Evolutionary conservation across 306 rosid species (phyloP), one percentile per base, ranked within the genome.

Genomic region (Senna tora): DNA sequence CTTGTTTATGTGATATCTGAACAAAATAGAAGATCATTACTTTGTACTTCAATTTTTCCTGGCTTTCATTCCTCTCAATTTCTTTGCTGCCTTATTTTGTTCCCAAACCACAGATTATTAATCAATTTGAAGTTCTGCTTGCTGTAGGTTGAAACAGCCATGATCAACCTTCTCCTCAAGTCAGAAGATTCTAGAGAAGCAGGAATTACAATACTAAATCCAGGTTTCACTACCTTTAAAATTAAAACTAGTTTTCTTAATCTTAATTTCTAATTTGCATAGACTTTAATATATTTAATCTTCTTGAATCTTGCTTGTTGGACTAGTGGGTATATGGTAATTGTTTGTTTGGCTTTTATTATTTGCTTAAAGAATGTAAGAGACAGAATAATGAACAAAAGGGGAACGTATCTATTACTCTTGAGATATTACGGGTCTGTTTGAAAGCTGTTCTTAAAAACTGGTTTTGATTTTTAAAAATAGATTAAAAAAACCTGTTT

Each of bases 101-200:
- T 61, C 6, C 16, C 47, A 17, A 34, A 19, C 33, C 9, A 39
- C 17, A 34, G 47, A 25, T 46, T 69, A 42, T 72, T 33, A 66
- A 73, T 47, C 57, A 45, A 79, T 73, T 65, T 77, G 16, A 61
- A 30, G 45, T 25, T 71, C 74, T 49, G 52, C 71, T 49, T 28
- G 50, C 22, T 82, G 85, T 80, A 88, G 95, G 86, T 91, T 65
- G 85, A 84, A 78, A 84, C 88, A 61, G 91, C 89, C 64, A 67
- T 14, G 45, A 72, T 81, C 69, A 79, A 77, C 52, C 77, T 89
- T 73, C 69, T 53, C 67, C 59, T 89, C 14, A 69, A 78, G 60
- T 59, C 91, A 58, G 84, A 73, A 65, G 76, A 70, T 76, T 80
- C 43, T 73, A 54, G 20, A 61, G 85, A 74, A 69, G 57, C 72